phyloP scores from a whole-genome alignment of 768 basidiomycete genomes.

The Chalciporus sphaerocephalus region DNA sequence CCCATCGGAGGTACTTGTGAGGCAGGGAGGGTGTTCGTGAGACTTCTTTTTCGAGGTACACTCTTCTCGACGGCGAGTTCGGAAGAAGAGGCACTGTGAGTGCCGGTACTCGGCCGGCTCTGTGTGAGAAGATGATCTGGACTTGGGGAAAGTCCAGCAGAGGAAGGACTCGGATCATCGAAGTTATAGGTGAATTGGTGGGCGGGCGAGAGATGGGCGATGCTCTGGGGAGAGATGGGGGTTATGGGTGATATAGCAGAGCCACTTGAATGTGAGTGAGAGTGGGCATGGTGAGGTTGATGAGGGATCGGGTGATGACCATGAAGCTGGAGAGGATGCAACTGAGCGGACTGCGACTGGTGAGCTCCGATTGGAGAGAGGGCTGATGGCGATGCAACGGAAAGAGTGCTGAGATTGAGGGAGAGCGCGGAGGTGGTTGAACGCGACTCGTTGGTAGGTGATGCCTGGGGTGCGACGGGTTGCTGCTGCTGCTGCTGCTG shows the following conservation, averaged over 20 bases:
- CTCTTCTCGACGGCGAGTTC: slow-evolving; percentile 44
- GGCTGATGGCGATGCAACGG: slow-evolving; percentile 62
- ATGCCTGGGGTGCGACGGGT: slow-evolving; percentile 9
- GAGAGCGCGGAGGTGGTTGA: slow-evolving; percentile 44
- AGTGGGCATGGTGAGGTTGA: slow-evolving; percentile 15
- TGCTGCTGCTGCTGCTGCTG: slow-evolving; percentile 14
- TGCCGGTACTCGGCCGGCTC: slow-evolving; percentile 36
- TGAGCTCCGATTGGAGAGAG: slow-evolving; percentile 59
- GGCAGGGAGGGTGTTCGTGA: slow-evolving; percentile 44
- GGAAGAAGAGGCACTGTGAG: slow-evolving; percentile 43
- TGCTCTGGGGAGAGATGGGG: slow-evolving; percentile 48
- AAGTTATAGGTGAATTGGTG: slow-evolving; percentile 51
- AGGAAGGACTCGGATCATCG: slow-evolving; percentile 32
- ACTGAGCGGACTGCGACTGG: slow-evolving; percentile 39
- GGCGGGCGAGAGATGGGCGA: slow-evolving; percentile 43
- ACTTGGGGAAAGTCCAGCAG: slow-evolving; percentile 25
- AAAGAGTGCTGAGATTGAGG: slow-evolving; percentile 63
- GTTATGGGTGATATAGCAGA: slow-evolving; percentile 50
- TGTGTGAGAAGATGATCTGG: slow-evolving; percentile 29
- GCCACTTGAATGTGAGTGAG: slow-evolving; percentile 19
- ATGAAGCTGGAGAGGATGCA: slow-evolving; percentile 59
- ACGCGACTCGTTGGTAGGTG: slow-evolving; percentile 13
- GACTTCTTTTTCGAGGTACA: slow-evolving; percentile 65
- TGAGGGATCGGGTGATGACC: slow-evolving; percentile 41
- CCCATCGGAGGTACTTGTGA: slow-evolving; percentile 6